A percentile compares a stretch with the other conserved stretches of the same genome.
These are phyloP conservation scores for Pichia sp. DNA, from an alignment of 1,139 yeast genomes.

Conservation along the genomic window DNA sequence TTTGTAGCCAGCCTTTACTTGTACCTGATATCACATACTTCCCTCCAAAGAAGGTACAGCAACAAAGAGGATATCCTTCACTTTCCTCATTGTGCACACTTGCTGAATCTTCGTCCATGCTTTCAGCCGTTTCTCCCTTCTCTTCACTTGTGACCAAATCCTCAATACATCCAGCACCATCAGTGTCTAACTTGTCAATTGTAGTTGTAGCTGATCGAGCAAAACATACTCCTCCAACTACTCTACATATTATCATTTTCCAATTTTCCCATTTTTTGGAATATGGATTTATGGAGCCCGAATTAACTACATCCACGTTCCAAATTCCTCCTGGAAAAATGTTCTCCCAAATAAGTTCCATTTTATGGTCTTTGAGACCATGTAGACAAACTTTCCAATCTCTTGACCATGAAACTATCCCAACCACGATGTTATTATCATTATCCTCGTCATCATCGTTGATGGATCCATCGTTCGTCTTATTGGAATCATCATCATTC, in stretches of 20 bases:
- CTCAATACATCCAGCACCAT: neutral
- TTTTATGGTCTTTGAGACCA: slow-evolving; percentile 56
- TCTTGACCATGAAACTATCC: slow-evolving; percentile 64
- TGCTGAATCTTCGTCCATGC: slow-evolving; percentile 21
- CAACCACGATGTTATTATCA: slow-evolving; percentile 6
- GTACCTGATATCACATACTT: slow-evolving; percentile 67
- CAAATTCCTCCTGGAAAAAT: slow-evolving; percentile 68
- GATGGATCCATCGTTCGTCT: neutral
- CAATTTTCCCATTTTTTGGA: slow-evolving; percentile 1
- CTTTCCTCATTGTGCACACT: neutral
- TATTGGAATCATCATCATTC: neutral
- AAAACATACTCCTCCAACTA: slow-evolving; percentile 52
- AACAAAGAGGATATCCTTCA: slow-evolving; percentile 25
- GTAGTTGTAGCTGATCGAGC: slow-evolving; percentile 41
- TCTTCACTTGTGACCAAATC: neutral
- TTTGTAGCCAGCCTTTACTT: slow-evolving; percentile 70
- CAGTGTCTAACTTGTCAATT: neutral
- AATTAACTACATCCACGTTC: slow-evolving; percentile 57
- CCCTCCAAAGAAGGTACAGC: slow-evolving; percentile 44
- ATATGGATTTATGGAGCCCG: neutral
- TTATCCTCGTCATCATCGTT: neutral
- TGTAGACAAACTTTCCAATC: slow-evolving; percentile 83
- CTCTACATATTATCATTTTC: slow-evolving; percentile 44
- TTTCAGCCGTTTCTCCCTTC: neutral
- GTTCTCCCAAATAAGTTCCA: slow-evolving; percentile 37